These are phyloP conservation scores for Purshia tridentata DNA, from an alignment of 306 rosid species.

Conservation along the genomic window DNA sequence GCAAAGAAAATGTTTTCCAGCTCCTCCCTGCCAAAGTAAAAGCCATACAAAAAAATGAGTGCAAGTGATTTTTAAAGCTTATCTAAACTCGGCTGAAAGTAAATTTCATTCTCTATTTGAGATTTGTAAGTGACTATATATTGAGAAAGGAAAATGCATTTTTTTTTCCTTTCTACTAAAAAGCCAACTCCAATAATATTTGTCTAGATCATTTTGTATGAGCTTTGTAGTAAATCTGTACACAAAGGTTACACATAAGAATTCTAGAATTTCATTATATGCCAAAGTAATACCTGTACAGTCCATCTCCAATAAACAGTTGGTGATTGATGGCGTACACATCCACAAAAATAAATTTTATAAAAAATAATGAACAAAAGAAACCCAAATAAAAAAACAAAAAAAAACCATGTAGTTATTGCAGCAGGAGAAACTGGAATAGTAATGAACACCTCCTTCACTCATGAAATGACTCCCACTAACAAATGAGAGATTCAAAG, in stretches of 20 bases:
- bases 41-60: constrained; percentile 9
- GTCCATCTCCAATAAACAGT: constrained; percentile 96
- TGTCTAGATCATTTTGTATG: not conserved
- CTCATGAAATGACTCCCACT: no score
- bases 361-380: no score
- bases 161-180: not conserved
- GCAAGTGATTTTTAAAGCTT: not conserved
- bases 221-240: not conserved
- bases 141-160: not conserved
- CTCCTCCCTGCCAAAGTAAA: constrained; percentile 62
- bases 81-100: no score
- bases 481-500: no score
- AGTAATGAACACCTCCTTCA: no score
- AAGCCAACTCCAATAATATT: not conserved
- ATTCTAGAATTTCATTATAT: not conserved
- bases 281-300: constrained; percentile 63
- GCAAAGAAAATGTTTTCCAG: constrained; percentile 85
- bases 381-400: no score
- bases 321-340: no score
- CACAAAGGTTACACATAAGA: not conserved
- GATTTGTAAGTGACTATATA: not conserved
- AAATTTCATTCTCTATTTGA: not conserved
- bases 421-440: no score
- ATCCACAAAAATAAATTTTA: no score
- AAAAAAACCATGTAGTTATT: no score